Base-by-base conservation (phyloP, 2,329 filamentous ascomycete genomes). In the Colletotrichum simmondsii region DNA sequence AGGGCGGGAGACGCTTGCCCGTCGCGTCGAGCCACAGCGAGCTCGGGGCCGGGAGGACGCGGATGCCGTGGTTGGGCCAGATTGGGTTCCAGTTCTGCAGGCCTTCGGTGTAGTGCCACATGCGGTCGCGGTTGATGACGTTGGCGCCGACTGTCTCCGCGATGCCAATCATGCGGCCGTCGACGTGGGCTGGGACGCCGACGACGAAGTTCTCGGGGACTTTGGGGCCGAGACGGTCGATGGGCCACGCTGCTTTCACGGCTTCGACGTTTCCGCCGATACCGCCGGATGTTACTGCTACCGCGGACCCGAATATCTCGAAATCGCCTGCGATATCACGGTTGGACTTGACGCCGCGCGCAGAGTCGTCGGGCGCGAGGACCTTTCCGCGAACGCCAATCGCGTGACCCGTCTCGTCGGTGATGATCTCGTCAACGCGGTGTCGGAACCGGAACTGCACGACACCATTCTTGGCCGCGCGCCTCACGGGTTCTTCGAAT, bases 51-150 rank as follows among this genome's bases (percentile, higher is more conserved):
- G 90, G 89, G 16, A 92, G 81, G 2, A 92, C 85, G 42, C 90
- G 88, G 74, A 92, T 92, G 24, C 90, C 90, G 76, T 92, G 90
- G 16, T 76, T 72, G 0, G 89, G 89, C 90, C 90, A 92, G 78
- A 92, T 91, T 4, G 89, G 84, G 67, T 91, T 81, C 90, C 90
- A 92, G 78, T 92, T 91, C 65, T 85, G 83, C 12, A 92, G 78
- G 0, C 90, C 90, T 76, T 92, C 90, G 12, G 89, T 91, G 77
- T 92, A 92, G 78, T 92, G 90, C 90, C 90, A 92, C 90, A 92
- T 91, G 56, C 90, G 83, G 76, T 92, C 90, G 61, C 87, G 85
- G 80, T 92, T 92, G 81, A 92, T 84, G 72, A 91, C 77, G 70
- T 85, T 82, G 1, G 87, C 90, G 10, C 90, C 90, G 1, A 83